phyloP scores from a whole-genome alignment of 352 stramenopile genomes.

The Globisporangium spinosum region DNA sequence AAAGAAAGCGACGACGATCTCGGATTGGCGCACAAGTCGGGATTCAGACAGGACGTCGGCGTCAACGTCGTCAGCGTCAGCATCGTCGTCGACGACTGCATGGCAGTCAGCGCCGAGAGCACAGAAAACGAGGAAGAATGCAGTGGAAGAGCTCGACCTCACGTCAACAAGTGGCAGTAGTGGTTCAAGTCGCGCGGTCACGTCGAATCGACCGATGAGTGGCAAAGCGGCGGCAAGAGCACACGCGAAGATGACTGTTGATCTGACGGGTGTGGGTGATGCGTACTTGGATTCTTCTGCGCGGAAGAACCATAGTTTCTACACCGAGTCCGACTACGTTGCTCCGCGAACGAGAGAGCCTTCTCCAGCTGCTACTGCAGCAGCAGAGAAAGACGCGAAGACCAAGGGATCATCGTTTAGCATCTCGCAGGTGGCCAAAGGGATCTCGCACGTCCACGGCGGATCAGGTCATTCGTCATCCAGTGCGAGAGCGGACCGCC shows the following conservation, averaged over 20 bases:
- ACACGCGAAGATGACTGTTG: slow-evolving; percentile 37
- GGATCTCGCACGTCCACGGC: slow-evolving; percentile 51
- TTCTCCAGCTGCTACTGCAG: not conserved
- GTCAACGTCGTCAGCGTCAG: not conserved
- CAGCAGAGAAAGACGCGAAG: slow-evolving; percentile 22
- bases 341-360: slow-evolving; percentile 19
- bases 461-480: slow-evolving; percentile 14
- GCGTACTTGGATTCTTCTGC: slow-evolving; percentile 23
- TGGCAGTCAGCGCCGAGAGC: slow-evolving; percentile 5
- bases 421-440: slow-evolving; percentile 63
- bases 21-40: slow-evolving; percentile 13
- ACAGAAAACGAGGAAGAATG: slow-evolving; percentile 25
- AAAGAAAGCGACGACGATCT: slow-evolving; percentile 27
- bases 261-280: slow-evolving; percentile 43
- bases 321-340: slow-evolving; percentile 58
- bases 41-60: not conserved
- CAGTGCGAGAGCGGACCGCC: not conserved
- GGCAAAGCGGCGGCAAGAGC: slow-evolving; percentile 53
- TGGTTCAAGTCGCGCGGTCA: not conserved
- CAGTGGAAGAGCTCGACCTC: slow-evolving; percentile 16
- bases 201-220: slow-evolving; percentile 41
- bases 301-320: slow-evolving; percentile 68
- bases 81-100: not conserved
- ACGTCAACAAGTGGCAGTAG: slow-evolving; percentile 1
- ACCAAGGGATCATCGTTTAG: slow-evolving; percentile 31